A percentile compares a stretch with the other conserved stretches of the same genome.
These are phyloP conservation scores for Salvia rosmarinus DNA, from an alignment of 257 asterid species.

Conservation along the genomic window DNA sequence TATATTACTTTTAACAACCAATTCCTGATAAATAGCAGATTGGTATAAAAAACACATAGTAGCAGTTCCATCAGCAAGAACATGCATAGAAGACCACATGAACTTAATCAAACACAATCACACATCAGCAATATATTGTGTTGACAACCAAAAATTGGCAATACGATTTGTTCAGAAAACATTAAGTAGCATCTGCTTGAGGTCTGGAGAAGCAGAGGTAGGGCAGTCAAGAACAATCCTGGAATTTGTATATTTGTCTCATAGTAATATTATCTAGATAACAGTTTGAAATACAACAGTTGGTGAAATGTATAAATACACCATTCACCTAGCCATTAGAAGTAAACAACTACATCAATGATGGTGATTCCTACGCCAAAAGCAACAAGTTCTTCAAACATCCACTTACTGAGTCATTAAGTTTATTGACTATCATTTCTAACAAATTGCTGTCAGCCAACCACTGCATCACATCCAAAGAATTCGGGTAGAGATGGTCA, in stretches of 20 bases:
- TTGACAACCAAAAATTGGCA: slow-evolving; percentile 9
- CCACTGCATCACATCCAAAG: slow-evolving; percentile 93
- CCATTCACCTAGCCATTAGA: slow-evolving; percentile 4
- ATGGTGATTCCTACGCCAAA: slow-evolving; percentile 19
- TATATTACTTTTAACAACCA: slow-evolving; percentile 28
- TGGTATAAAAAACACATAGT: slow-evolving; percentile 20
- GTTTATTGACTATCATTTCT: slow-evolving; percentile 96
- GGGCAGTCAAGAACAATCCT: slow-evolving; percentile 11
- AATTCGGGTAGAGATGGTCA: slow-evolving; percentile 80
- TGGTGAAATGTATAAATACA: background rate
- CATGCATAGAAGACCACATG: slow-evolving; percentile 4
- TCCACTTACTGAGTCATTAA: slow-evolving; percentile 66
- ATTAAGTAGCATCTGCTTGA: background rate
- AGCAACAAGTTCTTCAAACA: slow-evolving; percentile 10
- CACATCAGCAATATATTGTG: slow-evolving; percentile 13
- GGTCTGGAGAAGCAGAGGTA: slow-evolving; percentile 23
- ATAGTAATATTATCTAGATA: background rate
- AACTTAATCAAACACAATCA: slow-evolving; percentile 14
- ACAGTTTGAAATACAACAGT: slow-evolving; percentile 4
- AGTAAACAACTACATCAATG: slow-evolving; percentile 21
- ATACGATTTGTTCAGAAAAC: background rate
- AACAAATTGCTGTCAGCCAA: slow-evolving; percentile 86
- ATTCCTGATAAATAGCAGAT: slow-evolving; percentile 28
- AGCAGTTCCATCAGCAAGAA: slow-evolving; percentile 23
- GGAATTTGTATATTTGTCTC: slow-evolving; percentile 6